Base-by-base conservation (phyloP, 2,329 filamentous ascomycete species). In the Arthrobotrys megalospora region DNA sequence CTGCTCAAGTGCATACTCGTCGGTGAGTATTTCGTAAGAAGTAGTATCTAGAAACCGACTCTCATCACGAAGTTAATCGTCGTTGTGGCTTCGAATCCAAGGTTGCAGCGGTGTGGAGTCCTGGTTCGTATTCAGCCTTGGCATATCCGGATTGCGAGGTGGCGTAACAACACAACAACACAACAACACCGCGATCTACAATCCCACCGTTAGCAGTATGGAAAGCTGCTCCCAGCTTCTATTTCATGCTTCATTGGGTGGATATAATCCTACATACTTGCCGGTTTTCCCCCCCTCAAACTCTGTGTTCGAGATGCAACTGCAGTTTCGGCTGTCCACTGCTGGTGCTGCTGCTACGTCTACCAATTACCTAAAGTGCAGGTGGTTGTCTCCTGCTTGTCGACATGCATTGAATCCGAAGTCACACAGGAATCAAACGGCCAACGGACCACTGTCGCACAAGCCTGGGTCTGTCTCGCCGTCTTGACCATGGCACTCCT, bases 341-440 rank as follows among this genome's bases (percentile, higher is more conserved):
- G 24, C 14, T 1, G 14, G 14, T 21, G 36, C 14, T 1, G 14
- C 28, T 21, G 36, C 10, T 12, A 53, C 24, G 48, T 21, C 48
- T 53, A 10, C 7, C 45, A 2, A 28, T 28, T 28, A 28, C 24
- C 24, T 28, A 28, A 28, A 28, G 24, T 28, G 24, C 24, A 12
- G 41, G 41, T 38, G 36, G 36, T 38, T 38, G 36, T 45, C 41
- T 14, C 41, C 11, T 28, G 24, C 24, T 28, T 5, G 24, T 45
- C 41, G n/a, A 45, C 16, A 14, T 52, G 55, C 16, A 43, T 43
- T 43, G 55, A 7, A 43, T 8, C 11, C 12, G 14, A 16, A 43
- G 55, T 60, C 55, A 60, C 36, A 60, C 55, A 60, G 14, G 34
- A 60, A 60, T 60, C 55, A 43, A 43, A 24, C 19, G 53, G 34